Conservation (phyloP, 352 stramenopile species). For the Globisporangium orthogonon region DNA sequence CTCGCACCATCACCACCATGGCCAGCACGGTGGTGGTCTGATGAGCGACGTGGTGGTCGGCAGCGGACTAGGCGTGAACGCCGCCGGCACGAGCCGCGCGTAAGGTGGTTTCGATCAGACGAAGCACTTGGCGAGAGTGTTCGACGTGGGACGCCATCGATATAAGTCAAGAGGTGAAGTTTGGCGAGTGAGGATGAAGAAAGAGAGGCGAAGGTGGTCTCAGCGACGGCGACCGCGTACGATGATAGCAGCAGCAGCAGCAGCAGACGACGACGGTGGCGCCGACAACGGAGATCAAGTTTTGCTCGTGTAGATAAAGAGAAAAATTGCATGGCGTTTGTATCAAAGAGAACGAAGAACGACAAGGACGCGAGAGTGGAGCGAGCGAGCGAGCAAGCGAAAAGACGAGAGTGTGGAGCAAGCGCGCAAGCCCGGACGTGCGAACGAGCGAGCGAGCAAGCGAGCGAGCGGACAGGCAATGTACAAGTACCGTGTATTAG, state of each 20-base stretch:
- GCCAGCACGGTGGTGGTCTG: constrained; percentile 19
- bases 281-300: constrained; percentile 23
- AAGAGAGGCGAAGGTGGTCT: not conserved
- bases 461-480: constrained; percentile 22
- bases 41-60: constrained; percentile 32
- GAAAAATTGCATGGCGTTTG: constrained; percentile 42
- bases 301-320: constrained; percentile 66
- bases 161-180: constrained; percentile 11
- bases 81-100: constrained; percentile 29
- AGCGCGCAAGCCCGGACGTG: constrained; percentile 7
- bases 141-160: constrained; percentile 8
- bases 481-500: constrained; percentile 66
- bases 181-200: constrained; percentile 3
- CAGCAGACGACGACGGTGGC: not conserved
- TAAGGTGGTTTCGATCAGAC: constrained; percentile 12
- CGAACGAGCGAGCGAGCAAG: constrained; percentile 19
- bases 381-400: not conserved
- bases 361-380: constrained; percentile 8
- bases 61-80: constrained; percentile 37
- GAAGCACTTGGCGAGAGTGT: constrained; percentile 3
- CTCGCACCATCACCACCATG: constrained; percentile 28
- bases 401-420: too few species aligned
- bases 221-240: not conserved
- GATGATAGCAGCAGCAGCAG: too few species aligned
- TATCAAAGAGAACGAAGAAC: constrained; percentile 43